Evolutionary conservation across 169 alveolate species (phyloP).

Genomic region (Plasmodium reichenowi): DNA sequence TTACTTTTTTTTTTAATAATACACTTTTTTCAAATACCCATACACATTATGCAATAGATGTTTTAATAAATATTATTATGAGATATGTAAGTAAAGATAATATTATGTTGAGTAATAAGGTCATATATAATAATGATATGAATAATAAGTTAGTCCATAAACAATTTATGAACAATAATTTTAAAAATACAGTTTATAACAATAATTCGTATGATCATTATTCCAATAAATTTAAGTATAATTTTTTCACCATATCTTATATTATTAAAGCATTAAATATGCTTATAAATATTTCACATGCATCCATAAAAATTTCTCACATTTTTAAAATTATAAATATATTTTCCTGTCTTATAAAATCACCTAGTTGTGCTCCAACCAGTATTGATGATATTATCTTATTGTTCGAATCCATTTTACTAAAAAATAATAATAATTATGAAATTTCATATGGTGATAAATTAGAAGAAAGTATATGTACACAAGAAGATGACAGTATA

Average conservation of each 20-base stretch:
- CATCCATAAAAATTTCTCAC: slow-evolving; percentile 43
- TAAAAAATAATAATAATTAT: slow-evolving; percentile 12
- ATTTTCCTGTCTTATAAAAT: slow-evolving; percentile 26
- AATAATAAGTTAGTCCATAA: no score
- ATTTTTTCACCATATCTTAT: slow-evolving; percentile 35
- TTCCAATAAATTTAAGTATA: slow-evolving; percentile 5
- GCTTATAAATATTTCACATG: slow-evolving; percentile 40
- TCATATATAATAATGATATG: no score
- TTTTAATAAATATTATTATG: slow-evolving; percentile 45
- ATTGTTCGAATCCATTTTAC: slow-evolving; percentile 38
- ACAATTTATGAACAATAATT: no score
- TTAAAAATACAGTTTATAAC: no score
- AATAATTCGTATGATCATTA: no score
- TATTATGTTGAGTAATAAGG: neutral
- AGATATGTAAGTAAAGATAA: slow-evolving; percentile 55
- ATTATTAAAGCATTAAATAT: slow-evolving; percentile 55
- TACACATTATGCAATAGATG: slow-evolving; percentile 69
- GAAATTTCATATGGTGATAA: neutral
- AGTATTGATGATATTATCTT: slow-evolving; percentile 23
- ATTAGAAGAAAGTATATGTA: no score
- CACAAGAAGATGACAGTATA: neutral
- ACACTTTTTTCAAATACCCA: slow-evolving; percentile 70
- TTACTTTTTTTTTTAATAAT: slow-evolving; percentile 66
- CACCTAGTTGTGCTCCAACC: slow-evolving; percentile 43
- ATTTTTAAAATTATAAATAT: slow-evolving; percentile 53